Evolutionary conservation across 495 filamentous ascomycete species (phyloP).

Genomic region (Lasiosphaeria miniovina): DNA sequence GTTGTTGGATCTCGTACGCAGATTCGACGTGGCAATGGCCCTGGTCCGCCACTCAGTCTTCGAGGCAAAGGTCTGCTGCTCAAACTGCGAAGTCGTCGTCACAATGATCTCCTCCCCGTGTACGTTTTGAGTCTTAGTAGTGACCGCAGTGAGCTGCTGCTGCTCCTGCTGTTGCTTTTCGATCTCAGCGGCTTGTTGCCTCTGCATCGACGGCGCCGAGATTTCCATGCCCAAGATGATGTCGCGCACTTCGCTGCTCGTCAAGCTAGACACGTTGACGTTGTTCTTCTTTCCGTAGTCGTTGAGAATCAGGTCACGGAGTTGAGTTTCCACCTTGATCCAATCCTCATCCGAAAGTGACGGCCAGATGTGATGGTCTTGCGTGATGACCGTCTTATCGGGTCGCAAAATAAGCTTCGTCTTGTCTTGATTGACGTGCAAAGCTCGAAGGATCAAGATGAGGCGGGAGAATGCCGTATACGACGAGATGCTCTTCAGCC

Average conservation of each 20-base stretch:
- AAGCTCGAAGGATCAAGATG: constrained; percentile 88
- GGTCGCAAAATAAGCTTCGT: constrained; percentile 96
- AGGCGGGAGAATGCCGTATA: constrained; percentile 98
- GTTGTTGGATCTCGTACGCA: constrained; percentile 93
- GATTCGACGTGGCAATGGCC: constrained; percentile 93
- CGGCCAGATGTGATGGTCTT: constrained; percentile 99
- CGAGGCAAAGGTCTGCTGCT: constrained; percentile 94
- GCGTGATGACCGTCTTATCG: constrained; percentile 97
- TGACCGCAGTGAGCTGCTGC: constrained; percentile 93
- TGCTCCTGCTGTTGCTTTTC: constrained; percentile 98
- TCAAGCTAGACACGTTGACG: constrained; percentile 95
- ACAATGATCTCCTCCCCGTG: constrained; percentile 98
- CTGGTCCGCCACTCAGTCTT: constrained; percentile 99
- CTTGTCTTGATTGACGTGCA: constrained; percentile 98
- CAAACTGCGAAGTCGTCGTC: constrained; percentile 94
- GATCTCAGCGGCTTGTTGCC: constrained; percentile 97
- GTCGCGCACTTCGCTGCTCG: constrained; percentile 93
- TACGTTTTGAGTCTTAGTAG: constrained; percentile 97
- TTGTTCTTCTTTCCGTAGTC: constrained; percentile 99
- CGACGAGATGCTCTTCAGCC: constrained; percentile 96
- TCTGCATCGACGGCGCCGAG: constrained; percentile 94
- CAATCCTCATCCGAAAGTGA: constrained; percentile 92
- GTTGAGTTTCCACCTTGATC: constrained; percentile 97
- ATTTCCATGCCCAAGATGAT: constrained; percentile 99
- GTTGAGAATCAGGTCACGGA: constrained; percentile 93